A percentile compares a stretch with the other conserved stretches of the same genome.
phyloP scores from a whole-genome alignment of 2,329 filamentous ascomycete species.

The Cordyceps militaris region DNA sequence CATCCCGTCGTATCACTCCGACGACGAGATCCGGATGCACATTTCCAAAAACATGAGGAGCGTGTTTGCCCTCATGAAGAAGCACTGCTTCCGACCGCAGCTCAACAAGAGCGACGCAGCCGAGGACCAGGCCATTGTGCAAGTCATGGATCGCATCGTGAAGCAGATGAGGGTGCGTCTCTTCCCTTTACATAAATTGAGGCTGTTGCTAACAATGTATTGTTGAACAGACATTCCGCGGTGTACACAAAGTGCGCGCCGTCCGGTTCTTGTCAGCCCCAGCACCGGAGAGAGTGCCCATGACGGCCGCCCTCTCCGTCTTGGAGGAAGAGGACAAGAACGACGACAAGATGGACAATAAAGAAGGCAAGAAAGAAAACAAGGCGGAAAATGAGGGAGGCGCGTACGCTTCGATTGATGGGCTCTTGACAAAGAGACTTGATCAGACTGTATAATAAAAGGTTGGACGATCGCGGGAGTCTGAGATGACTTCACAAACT shows the following conservation, averaged over 20 bases:
- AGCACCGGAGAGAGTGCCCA: conserved; percentile 1
- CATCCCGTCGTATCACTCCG: neutral
- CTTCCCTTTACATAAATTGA: neutral
- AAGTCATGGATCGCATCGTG: conserved; percentile 6
- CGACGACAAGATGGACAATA: no score
- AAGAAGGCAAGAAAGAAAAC: neutral
- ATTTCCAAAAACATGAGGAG: conserved; percentile 3
- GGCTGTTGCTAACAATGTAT: neutral
- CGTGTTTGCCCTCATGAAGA: neutral
- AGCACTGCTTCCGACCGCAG: neutral
- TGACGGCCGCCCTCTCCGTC: conserved; percentile 2
- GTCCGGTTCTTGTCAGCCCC: conserved; percentile 3
- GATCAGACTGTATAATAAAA: neutral
- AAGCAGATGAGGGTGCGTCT: conserved; percentile 4
- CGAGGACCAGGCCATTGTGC: neutral
- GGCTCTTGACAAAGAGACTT: neutral
- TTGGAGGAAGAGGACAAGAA: neutral
- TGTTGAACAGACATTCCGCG: neutral
- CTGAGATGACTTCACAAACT: no score
- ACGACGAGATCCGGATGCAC: neutral
- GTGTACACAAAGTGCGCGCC: conserved; percentile 5
- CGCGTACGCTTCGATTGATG: neutral
- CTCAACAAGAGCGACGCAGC: neutral
- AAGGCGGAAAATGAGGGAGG: neutral
- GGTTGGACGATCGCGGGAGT: no score